These are phyloP conservation scores for Apiospora malaysiana DNA, from an alignment of 2,329 filamentous ascomycete species.

Conservation along the genomic window DNA sequence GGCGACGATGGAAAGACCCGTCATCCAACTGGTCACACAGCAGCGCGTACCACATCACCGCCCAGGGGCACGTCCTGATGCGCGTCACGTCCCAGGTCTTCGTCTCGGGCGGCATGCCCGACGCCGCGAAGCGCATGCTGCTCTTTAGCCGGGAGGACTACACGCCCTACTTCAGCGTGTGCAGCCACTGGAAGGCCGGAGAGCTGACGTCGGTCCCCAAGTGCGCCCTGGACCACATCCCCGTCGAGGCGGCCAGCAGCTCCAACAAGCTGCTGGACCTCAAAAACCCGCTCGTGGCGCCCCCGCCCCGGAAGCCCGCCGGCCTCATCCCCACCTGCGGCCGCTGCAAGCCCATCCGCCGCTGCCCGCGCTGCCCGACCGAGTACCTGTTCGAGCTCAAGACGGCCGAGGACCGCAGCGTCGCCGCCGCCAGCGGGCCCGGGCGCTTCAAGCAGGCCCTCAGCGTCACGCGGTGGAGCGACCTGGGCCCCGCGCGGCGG, in stretches of 20 bases:
- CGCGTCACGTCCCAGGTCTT: slow-evolving; percentile 17
- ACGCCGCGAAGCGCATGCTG: slow-evolving; percentile 18
- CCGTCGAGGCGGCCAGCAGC: background rate
- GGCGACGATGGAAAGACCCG: slow-evolving; percentile 9
- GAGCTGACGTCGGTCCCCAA: slow-evolving; percentile 14
- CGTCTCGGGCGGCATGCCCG: slow-evolving; percentile 2
- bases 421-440: background rate
- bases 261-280: background rate
- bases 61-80: slow-evolving; percentile 3
- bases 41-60: slow-evolving; percentile 15
- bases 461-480: slow-evolving; percentile 16
- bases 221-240: slow-evolving; percentile 17
- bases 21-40: background rate
- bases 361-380: slow-evolving; percentile 6
- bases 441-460: slow-evolving; percentile 14
- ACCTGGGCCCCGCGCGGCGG: slow-evolving; percentile 1
- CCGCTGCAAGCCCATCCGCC: slow-evolving; percentile 16
- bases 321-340: background rate
- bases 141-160: slow-evolving; percentile 18
- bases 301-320: background rate
- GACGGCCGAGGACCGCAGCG: slow-evolving; percentile 18
- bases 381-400: slow-evolving; percentile 21
- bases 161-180: slow-evolving; percentile 21
- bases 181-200: slow-evolving; percentile 18
- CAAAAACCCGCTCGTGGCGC: background rate